Conservation (phyloP, 1,284 basidiomycete genomes). For the Lignosus rhinocerotis region DNA sequence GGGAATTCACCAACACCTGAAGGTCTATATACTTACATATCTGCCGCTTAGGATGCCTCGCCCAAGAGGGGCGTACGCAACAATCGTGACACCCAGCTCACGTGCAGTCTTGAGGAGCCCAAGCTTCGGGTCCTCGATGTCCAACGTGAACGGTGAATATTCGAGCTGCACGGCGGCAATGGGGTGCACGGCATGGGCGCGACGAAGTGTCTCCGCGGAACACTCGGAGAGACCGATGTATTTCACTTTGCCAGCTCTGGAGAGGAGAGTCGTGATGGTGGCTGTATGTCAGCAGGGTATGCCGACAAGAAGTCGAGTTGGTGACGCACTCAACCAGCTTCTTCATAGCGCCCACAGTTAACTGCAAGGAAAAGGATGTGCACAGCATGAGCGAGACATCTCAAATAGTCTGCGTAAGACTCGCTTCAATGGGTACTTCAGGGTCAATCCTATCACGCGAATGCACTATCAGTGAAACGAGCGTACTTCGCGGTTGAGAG, state of each 20-base stretch:
- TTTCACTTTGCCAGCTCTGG: too few relatives aligned
- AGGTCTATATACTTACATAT: slow-evolving; percentile 36
- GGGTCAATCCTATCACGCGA: neutral
- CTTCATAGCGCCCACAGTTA: neutral
- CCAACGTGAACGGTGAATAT: slow-evolving; percentile 44
- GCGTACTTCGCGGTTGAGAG: neutral
- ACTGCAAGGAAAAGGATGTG: neutral
- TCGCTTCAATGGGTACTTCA: neutral
- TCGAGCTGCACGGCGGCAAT: slow-evolving; percentile 47
- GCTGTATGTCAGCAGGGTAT: too few relatives aligned
- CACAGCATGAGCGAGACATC: neutral
- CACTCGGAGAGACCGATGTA: too few relatives aligned
- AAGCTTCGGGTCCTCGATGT: slow-evolving; percentile 32
- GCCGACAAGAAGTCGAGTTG: too few relatives aligned
- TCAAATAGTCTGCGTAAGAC: neutral
- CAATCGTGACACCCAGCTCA: slow-evolving; percentile 35
- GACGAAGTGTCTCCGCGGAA: slow-evolving; percentile 39
- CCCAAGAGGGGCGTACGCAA: slow-evolving; percentile 45
- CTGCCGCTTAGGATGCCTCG: slow-evolving; percentile 56
- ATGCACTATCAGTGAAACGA: neutral
- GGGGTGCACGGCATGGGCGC: slow-evolving; percentile 41
- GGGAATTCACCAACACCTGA: neutral
- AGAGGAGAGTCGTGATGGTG: too few relatives aligned
- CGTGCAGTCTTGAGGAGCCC: slow-evolving; percentile 32
- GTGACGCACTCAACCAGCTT: neutral